Percentiles rank a stretch among this genome's conserved stretches.
These are phyloP conservation scores for Sporothrix inflata DNA, from an alignment of 2,329 filamentous ascomycete species.

Conservation along the genomic window DNA sequence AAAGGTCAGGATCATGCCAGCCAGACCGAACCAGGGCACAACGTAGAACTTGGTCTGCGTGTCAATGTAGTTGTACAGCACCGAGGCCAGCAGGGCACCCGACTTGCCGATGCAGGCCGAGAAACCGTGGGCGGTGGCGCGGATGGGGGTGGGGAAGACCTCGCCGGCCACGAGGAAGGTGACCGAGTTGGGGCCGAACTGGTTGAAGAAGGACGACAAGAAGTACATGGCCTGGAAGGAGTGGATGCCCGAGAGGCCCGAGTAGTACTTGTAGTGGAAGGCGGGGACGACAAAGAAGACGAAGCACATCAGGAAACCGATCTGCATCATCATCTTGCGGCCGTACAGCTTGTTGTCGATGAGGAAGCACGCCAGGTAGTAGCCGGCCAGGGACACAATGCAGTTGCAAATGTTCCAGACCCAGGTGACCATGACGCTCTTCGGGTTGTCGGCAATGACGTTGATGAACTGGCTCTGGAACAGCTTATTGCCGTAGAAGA, in stretches of 20 bases:
- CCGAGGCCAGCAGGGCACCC: conserved; percentile 81
- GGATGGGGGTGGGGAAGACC: conserved; percentile 92
- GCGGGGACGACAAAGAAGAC: conserved; percentile 90
- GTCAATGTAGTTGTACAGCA: conserved; percentile 94
- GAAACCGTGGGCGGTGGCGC: conserved; percentile 91
- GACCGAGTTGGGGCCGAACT: conserved; percentile 94
- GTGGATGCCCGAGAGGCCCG: conserved; percentile 68
- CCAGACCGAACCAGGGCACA: conserved; percentile 93
- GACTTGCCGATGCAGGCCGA: conserved; percentile 89
- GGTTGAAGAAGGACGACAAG: conserved; percentile 97
- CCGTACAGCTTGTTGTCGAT: conserved; percentile 98
- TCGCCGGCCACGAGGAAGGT: conserved; percentile 96
- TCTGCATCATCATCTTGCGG: conserved; percentile 92
- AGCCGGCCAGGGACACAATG: conserved; percentile 80
- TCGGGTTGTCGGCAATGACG: conserved; percentile 35
- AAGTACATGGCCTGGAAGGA: conserved; percentile 99
- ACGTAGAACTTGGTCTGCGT: conserved; percentile 85
- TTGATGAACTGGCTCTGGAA: conserved; percentile 36
- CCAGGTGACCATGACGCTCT: conserved; percentile 82
- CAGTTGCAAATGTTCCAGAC: conserved; percentile 92
- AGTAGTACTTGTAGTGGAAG: conserved; percentile 87
- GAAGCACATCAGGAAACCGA: conserved; percentile 92
- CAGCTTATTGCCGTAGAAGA: conserved; percentile 79
- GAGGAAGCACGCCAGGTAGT: conserved; percentile 85
- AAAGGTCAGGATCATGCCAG: conserved; percentile 78